Evolutionary conservation across 768 basidiomycete genomes (phyloP).

Genomic region (Russula sp.): DNA sequence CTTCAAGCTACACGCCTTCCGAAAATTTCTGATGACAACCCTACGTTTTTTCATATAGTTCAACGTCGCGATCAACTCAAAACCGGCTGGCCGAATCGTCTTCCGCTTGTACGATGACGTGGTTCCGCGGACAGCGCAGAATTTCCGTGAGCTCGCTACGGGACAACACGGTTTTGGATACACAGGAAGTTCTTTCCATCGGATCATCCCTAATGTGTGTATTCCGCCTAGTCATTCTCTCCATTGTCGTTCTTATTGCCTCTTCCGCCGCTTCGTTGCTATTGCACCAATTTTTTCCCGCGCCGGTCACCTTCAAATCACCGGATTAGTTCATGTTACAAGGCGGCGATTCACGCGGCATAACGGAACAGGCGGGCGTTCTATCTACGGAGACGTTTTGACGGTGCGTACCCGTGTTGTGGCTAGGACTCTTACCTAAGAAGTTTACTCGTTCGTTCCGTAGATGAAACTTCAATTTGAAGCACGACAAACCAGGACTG

Average conservation of each 20-base stretch:
- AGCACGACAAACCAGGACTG: slow-evolving; percentile 41
- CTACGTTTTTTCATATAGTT: slow-evolving; percentile 44
- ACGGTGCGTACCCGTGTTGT: slow-evolving; percentile 31
- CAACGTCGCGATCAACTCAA: slow-evolving; percentile 57
- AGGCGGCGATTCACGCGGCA: slow-evolving; percentile 41
- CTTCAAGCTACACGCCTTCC: not conserved
- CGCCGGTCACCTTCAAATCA: not conserved
- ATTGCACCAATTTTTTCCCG: not conserved
- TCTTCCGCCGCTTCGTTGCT: not conserved
- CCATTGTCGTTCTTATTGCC: not conserved
- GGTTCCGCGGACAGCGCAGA: slow-evolving; percentile 76
- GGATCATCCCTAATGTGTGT: slow-evolving; percentile 44
- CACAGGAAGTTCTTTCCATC: slow-evolving; percentile 63
- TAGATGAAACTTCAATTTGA: slow-evolving; percentile 44
- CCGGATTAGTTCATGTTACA: slow-evolving; percentile 40
- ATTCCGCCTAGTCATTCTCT: not conserved
- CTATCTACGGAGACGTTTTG: slow-evolving; percentile 41
- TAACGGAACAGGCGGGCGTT: slow-evolving; percentile 41
- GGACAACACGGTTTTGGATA: slow-evolving; percentile 72
- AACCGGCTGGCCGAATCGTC: slow-evolving; percentile 65
- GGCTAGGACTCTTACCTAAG: not conserved
- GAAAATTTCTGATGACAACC: not conserved
- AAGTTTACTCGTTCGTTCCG: not conserved
- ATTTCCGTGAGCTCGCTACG: slow-evolving; percentile 79
- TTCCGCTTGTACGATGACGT: slow-evolving; percentile 82